Percentiles rank a stretch among this genome's conserved stretches.
Conservation (phyloP, 768 basidiomycete species). For the Hygrocybe coccinea region DNA sequence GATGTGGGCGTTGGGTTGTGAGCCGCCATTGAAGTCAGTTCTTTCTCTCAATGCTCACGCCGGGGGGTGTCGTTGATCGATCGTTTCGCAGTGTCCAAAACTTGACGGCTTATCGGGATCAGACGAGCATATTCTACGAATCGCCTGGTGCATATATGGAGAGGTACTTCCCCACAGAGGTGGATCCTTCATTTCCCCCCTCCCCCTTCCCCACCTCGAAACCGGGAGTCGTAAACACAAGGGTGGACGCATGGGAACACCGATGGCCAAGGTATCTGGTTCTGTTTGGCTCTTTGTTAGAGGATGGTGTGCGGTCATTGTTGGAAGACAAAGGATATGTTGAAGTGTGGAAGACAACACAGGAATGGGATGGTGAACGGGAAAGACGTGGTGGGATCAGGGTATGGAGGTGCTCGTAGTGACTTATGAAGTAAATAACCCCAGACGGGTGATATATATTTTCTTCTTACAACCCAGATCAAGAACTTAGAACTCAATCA, state of each 20-base stretch:
- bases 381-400: slow-evolving; percentile 62
- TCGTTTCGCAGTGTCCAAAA: slow-evolving; percentile 42
- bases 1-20: slow-evolving; percentile 87
- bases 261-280: slow-evolving; percentile 80
- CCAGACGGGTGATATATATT: too few relatives aligned
- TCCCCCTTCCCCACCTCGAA: slow-evolving; percentile 52
- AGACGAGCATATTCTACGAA: slow-evolving; percentile 76
- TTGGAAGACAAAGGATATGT: slow-evolving; percentile 55
- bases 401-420: slow-evolving; percentile 50
- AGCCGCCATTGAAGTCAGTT: slow-evolving; percentile 81
- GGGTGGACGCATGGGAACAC: slow-evolving; percentile 53
- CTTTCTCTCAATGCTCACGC: not conserved
- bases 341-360: slow-evolving; percentile 59
- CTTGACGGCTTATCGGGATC: slow-evolving; percentile 60
- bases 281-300: slow-evolving; percentile 76
- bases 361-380: slow-evolving; percentile 73
- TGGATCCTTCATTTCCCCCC: slow-evolving; percentile 60
- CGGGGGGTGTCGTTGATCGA: not conserved
- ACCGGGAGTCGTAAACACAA: slow-evolving; percentile 34
- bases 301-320: slow-evolving; percentile 42
- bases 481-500: too few relatives aligned
- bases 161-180: slow-evolving; percentile 58
- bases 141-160: slow-evolving; percentile 64
- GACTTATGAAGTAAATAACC: not conserved
- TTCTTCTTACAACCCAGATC: too few relatives aligned